phyloP scores from a whole-genome alignment of 2,329 filamentous ascomycete genomes.

The Ophiostoma quercus region DNA sequence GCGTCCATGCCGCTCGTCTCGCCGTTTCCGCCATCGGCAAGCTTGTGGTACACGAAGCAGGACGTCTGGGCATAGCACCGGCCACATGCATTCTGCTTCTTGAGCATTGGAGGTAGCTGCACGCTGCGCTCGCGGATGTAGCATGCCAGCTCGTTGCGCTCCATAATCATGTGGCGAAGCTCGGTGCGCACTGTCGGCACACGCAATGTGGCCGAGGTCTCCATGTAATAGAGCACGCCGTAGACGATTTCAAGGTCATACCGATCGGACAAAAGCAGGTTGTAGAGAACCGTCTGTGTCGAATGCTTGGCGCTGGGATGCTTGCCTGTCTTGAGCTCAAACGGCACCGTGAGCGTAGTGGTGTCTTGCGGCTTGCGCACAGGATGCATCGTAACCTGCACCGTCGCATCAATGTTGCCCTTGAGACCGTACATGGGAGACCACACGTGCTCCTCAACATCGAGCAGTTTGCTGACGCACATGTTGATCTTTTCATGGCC shows the following conservation, averaged over 20 bases:
- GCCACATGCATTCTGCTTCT: slow-evolving; percentile 73
- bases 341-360: slow-evolving; percentile 71
- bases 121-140: slow-evolving; percentile 75
- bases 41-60: slow-evolving; percentile 90
- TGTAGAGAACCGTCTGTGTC: slow-evolving; percentile 92
- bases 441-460: slow-evolving; percentile 97
- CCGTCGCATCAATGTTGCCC: slow-evolving; percentile 94
- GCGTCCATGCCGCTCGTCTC: slow-evolving; percentile 75
- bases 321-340: slow-evolving; percentile 93
- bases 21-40: slow-evolving; percentile 76
- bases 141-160: slow-evolving; percentile 82
- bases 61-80: slow-evolving; percentile 85
- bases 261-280: slow-evolving; percentile 82
- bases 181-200: slow-evolving; percentile 83
- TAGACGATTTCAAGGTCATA: slow-evolving; percentile 91
- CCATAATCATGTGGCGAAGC: slow-evolving; percentile 92
- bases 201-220: slow-evolving; percentile 77
- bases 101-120: slow-evolving; percentile 79
- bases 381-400: slow-evolving; percentile 75
- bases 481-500: slow-evolving; percentile 71
- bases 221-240: slow-evolving; percentile 91
- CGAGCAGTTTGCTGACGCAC: slow-evolving; percentile 87
- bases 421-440: slow-evolving; percentile 96
- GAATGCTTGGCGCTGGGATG: slow-evolving; percentile 76
- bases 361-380: slow-evolving; percentile 41